phyloP scores from a whole-genome alignment of 768 basidiomycete species.

The Phaeotremella fagi region DNA sequence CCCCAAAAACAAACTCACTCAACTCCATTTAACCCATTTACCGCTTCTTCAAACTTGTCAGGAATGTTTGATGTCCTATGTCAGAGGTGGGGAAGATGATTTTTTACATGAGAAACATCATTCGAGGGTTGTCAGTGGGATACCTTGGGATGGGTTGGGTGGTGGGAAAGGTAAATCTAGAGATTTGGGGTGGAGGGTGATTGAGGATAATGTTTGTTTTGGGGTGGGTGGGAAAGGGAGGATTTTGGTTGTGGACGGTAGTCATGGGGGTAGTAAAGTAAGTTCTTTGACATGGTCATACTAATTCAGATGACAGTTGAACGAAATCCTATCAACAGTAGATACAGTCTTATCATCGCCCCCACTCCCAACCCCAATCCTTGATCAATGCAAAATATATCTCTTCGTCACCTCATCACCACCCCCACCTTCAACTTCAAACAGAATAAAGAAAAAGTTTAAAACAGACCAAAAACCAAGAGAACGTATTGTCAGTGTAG shows the following conservation, averaged over 20 bases:
- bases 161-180: conserved; percentile 3
- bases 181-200: conserved; percentile 29
- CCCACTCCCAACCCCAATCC: conserved; percentile 31
- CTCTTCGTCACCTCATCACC: conserved; percentile 41
- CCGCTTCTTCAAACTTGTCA: conserved; percentile 39
- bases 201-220: conserved; percentile 18
- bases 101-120: conserved; percentile 34
- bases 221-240: conserved; percentile 25
- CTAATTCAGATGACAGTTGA: conserved; percentile 18
- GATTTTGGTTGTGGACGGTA: conserved; percentile 28
- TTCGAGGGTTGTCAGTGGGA: conserved; percentile 34
- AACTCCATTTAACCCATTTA: conserved; percentile 34
- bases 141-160: conserved; percentile 39
- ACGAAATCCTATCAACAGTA: conserved; percentile 42
- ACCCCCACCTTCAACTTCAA: conserved; percentile 17
- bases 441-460: too few species aligned
- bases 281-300: conserved; percentile 1
- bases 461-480: conserved; percentile 6
- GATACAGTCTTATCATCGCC: conserved; percentile 45
- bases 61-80: conserved; percentile 44
- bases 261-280: conserved; percentile 29
- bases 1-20: conserved; percentile 11
- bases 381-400: conserved; percentile 42
- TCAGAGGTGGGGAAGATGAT: conserved; percentile 42
- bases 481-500: conserved; percentile 40